Evolutionary conservation across 2,329 filamentous ascomycete genomes (phyloP), one percentile per base, ranked within the genome.

Genomic region (Diaporthe sp.): DNA sequence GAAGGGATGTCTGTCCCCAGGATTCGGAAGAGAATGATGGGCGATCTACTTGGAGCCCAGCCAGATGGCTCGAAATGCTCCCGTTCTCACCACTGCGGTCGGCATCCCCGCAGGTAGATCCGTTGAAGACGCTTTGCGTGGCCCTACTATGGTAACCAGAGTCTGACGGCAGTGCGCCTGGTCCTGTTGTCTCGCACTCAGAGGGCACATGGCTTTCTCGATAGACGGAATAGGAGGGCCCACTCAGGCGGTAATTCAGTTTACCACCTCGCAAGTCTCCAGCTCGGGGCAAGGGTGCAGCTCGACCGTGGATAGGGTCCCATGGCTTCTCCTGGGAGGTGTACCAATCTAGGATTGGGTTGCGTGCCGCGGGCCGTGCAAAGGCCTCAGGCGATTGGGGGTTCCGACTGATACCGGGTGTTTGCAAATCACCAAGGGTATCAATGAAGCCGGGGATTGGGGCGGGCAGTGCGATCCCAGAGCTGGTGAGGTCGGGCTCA

Each of bases 91-190:
- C 78, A 67, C 79, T 84, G 15, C 81, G 79, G 34, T 88, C 87
- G 47, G 80, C 73, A 22, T 88, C 87, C 2, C 84, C 87, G 76
- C 84, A 86, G 53, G 85, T 80, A 1, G 88, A 89, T 22, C 81
- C 82, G 57, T 85, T 87, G 10, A 84, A 84, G 70, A 86, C 82
- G 77, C 88, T 89, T 37, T 81, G 85, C 34, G 84, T 85, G 7
- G 84, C 77, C 31, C 83, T 84, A 70, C 86, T 85, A 12, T 83
- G 86, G 77, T 89, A 90, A 31, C 86, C 87, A 15, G 88, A 89
- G 78, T 89, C 88, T 3, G 84, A 85, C 22, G 82, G 81, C 22
- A 81, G 68, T n/a, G 77, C 78, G 25, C 78, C 77, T n/a, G 80
- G 71, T 5, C 84, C 86, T 63, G 83, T 78, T 7, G 78, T 77